Percentiles rank a stretch among this genome's conserved stretches.
These are phyloP conservation scores for Pleurotus citrinopileatus DNA, from an alignment of 768 basidiomycete species.

Conservation along the genomic window DNA sequence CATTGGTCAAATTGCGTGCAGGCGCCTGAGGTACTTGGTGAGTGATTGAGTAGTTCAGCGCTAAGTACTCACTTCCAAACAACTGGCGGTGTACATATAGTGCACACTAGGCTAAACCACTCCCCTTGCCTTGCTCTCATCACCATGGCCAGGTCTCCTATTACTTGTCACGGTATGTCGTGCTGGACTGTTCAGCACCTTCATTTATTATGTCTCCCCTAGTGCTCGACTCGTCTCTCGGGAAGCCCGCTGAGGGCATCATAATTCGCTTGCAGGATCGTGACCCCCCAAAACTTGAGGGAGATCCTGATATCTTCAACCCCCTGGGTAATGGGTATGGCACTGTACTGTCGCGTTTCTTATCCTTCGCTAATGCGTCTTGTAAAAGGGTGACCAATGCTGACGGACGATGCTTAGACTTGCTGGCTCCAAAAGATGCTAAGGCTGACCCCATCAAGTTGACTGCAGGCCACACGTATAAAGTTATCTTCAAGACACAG, in stretches of 20 bases:
- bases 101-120: too few species aligned
- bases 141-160: constrained; percentile 64
- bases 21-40: constrained; percentile 1
- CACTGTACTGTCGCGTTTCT: too few species aligned
- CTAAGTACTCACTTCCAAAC: too few species aligned
- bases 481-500: constrained; percentile 81
- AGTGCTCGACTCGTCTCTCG: constrained; percentile 87
- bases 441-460: constrained; percentile 42
- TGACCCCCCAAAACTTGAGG: constrained; percentile 26
- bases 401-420: constrained; percentile 79
- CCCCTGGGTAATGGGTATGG: constrained; percentile 62
- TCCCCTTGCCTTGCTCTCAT: neutral
- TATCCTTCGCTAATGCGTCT: neutral
- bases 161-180: constrained; percentile 83
- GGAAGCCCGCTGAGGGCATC: constrained; percentile 77
- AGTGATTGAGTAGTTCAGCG: too few species aligned
- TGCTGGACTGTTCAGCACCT: neutral
- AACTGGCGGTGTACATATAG: neutral
- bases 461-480: constrained; percentile 63
- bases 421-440: constrained; percentile 56
- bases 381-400: constrained; percentile 63
- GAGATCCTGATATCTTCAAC: constrained; percentile 43
- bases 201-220: neutral
- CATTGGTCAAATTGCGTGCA: constrained; percentile 19
- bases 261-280: constrained; percentile 58